phyloP scores from a whole-genome alignment of 177 flowering plant genomes.

The Vitis hybrid region DNA sequence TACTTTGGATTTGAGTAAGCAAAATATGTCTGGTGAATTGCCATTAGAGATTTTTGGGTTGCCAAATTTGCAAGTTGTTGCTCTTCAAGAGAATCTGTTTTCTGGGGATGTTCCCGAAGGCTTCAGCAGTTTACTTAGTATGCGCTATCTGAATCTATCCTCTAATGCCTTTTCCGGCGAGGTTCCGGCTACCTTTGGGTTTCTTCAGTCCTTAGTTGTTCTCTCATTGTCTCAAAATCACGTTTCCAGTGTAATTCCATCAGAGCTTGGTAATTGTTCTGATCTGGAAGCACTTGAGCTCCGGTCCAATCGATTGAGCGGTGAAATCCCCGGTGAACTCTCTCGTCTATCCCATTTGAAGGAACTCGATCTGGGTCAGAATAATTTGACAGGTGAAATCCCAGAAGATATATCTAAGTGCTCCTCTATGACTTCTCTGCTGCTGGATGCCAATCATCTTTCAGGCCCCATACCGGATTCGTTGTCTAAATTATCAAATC shows the following conservation, averaged over 20 bases:
- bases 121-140: conserved; percentile 63
- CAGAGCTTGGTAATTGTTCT: conserved; percentile 70
- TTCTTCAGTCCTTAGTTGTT: conserved; percentile 43
- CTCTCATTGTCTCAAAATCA: conserved; percentile 62
- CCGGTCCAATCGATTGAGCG: conserved; percentile 47
- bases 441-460: conserved; percentile 46
- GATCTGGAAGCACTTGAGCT: conserved; percentile 60
- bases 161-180: conserved; percentile 57
- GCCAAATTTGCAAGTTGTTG: conserved; percentile 64
- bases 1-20: conserved; percentile 64
- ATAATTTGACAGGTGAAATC: conserved; percentile 48
- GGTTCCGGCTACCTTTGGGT: conserved; percentile 66
- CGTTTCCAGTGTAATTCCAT: conserved; percentile 56
- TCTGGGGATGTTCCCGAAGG: conserved; percentile 76
- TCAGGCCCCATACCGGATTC: conserved; percentile 62
- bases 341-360: conserved; percentile 48
- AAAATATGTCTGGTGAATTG: conserved; percentile 58
- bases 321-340: conserved; percentile 43
- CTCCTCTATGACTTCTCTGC: conserved; percentile 36
- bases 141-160: conserved; percentile 54
- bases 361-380: conserved; percentile 54
- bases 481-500: conserved; percentile 38
- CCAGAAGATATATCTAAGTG: conserved; percentile 45
- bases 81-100: conserved; percentile 58
- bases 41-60: conserved; percentile 71